A percentile compares a stretch with the other conserved stretches of the same genome.
Conservation (phyloP, 257 asterid species). For the Oldenlandia corymbosa region DNA sequence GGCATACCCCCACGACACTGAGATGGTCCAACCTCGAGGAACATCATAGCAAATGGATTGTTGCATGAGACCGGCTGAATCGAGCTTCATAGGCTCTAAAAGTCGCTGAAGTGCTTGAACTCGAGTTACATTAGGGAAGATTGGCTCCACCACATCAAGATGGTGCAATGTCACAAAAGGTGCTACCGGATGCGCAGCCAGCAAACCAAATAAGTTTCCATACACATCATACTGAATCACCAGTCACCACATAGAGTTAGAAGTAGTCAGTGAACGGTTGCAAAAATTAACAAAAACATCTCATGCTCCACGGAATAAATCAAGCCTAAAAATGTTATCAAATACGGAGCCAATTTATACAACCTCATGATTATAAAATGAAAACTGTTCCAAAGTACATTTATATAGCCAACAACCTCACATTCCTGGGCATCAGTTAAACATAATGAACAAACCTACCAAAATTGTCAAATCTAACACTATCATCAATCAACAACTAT, state of each 20-base stretch:
- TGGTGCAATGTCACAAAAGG: slow-evolving; percentile 84
- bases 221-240: slow-evolving; percentile 61
- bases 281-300: neutral
- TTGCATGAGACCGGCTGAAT: slow-evolving; percentile 74
- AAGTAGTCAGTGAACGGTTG: slow-evolving; percentile 12
- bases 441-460: neutral
- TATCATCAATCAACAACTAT: neutral
- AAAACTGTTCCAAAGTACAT: neutral
- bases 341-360: neutral
- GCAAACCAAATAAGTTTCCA: slow-evolving; percentile 66
- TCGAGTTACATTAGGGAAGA: slow-evolving; percentile 63
- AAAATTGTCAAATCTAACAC: neutral
- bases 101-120: slow-evolving; percentile 55
- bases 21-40: slow-evolving; percentile 48
- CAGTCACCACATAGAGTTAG: slow-evolving; percentile 10
- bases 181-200: slow-evolving; percentile 68
- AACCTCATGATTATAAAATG: slow-evolving; percentile 2
- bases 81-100: slow-evolving; percentile 53
- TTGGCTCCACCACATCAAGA: slow-evolving; percentile 79
- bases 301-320: neutral
- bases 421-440: neutral
- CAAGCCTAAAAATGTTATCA: neutral
- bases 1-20: slow-evolving; percentile 86
- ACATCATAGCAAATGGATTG: slow-evolving; percentile 84
- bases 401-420: slow-evolving; percentile 1